Base-by-base conservation (phyloP, 2,329 filamentous ascomycete genomes). In the Xenoacremonium recifei region DNA sequence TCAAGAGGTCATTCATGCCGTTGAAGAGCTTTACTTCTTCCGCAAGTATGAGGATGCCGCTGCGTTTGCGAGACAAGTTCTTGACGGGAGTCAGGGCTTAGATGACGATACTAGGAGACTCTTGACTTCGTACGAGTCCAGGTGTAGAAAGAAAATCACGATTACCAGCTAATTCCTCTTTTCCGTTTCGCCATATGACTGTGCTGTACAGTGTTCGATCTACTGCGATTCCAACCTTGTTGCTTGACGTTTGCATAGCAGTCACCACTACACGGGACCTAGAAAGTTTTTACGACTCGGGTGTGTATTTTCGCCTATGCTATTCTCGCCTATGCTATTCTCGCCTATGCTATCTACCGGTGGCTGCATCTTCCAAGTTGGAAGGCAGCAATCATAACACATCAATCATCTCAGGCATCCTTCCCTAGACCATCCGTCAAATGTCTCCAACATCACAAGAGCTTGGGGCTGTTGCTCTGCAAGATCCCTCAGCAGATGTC, bases 21-120 rank as follows among this genome's bases (percentile, higher is more conserved):
- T 76, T 6, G 77, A 80, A 54, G 77, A 81, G 59, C 64, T 80
- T 33, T 80, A 80, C 52, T 80, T 77, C 56, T 73, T 73, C 49
- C 60, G 67, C 5, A 62, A 69, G 23, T 80, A 69, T 43, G 57
- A 59, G 1, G 69, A 76, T 40, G 75, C 69, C 2, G 62, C 66
- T n/a, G 51, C 54, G 10, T 68, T 80, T 33, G 60, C 71, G 5
- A 41, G 51, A 3, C 48, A 53, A 4, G 59, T 71, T 1, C 54
- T 77, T 5, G 48, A 51, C 6, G 56, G 50, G 12, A 53, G 47
- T 4, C 50, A 55, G 4, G 63, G 57, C 6, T 44, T 79, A 11
- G 75, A 79, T 19, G 47, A 47, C 4, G 75, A 78, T 34, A 69
- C 71, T 6, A 57, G 57, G 35, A 55, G 58, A 33, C 41, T 71